Conservation (phyloP, 2,329 filamentous ascomycete species). For the Blastomyces gilchristii region DNA sequence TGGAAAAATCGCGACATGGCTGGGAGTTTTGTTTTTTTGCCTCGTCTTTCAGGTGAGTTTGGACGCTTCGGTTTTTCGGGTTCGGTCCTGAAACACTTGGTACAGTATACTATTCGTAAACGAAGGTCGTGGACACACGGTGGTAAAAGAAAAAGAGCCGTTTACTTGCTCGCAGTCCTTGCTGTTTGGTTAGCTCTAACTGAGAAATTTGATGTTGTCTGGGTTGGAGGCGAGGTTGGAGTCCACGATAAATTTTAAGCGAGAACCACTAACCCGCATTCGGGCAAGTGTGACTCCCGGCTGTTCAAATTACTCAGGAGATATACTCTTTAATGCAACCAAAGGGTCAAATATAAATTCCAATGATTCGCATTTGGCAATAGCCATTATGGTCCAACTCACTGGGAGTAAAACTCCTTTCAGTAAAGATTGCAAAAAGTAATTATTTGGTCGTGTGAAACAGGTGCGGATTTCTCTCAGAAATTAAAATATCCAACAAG, state of each 20-base stretch:
- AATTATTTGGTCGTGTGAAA: neutral
- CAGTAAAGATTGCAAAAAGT: neutral
- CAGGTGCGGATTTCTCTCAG: neutral
- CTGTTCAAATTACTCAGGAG: no score
- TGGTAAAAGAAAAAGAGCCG: neutral
- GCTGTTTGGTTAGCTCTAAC: neutral
- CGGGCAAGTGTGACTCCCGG: constrained; percentile 3
- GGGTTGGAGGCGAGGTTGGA: neutral
- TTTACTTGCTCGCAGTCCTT: neutral
- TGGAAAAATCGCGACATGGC: constrained; percentile 97
- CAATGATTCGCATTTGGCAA: neutral
- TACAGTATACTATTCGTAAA: constrained; percentile 17
- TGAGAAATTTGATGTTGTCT: constrained; percentile 3
- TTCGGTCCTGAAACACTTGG: constrained; percentile 18
- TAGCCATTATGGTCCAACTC: neutral
- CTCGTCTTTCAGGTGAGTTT: neutral
- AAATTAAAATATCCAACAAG: neutral
- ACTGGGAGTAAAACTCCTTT: neutral
- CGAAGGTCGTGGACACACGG: constrained; percentile 16
- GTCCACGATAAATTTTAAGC: constrained; percentile 32
- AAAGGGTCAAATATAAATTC: neutral
- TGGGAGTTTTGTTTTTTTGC: constrained; percentile 17
- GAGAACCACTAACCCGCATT: constrained; percentile 21
- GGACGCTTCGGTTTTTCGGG: neutral
- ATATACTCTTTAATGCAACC: neutral